Percentiles rank a stretch among this genome's conserved stretches.
Conservation (phyloP, 106 monocot genomes). For the Dendrobium officinale region DNA sequence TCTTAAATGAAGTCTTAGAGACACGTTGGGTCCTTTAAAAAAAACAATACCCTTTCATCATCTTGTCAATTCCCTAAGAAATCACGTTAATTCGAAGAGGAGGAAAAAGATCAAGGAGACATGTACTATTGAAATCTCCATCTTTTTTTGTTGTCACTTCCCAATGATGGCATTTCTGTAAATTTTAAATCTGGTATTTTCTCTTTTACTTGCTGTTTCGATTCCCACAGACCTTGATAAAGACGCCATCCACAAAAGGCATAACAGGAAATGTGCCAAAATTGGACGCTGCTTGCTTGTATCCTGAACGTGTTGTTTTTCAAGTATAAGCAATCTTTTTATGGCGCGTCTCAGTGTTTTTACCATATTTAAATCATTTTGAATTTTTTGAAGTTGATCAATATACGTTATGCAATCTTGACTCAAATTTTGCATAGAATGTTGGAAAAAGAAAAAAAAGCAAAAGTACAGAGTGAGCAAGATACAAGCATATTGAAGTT, state of each 20-base stretch:
- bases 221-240: constrained; percentile 24
- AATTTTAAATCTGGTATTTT: neutral
- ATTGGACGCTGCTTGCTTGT: constrained; percentile 32
- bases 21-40: neutral
- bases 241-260: constrained; percentile 8
- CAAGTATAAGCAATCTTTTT: neutral
- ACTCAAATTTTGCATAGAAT: constrained; percentile 40
- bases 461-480: constrained; percentile 14
- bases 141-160: neutral
- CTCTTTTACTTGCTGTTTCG: neutral
- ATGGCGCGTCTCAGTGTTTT: neutral
- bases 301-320: constrained; percentile 30
- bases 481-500: constrained; percentile 1
- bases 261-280: constrained; percentile 13
- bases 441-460: constrained; percentile 19
- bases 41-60: neutral
- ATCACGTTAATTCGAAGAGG: neutral
- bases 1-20: too few species aligned
- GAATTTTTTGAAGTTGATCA: neutral
- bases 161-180: neutral
- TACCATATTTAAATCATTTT: neutral
- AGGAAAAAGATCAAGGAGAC: neutral
- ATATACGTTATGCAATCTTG: constrained; percentile 34
- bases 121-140: neutral
- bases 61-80: neutral